These are phyloP conservation scores for Ceratocystis smalleyi DNA, from an alignment of 2,329 filamentous ascomycete genomes.

Conservation along the genomic window DNA sequence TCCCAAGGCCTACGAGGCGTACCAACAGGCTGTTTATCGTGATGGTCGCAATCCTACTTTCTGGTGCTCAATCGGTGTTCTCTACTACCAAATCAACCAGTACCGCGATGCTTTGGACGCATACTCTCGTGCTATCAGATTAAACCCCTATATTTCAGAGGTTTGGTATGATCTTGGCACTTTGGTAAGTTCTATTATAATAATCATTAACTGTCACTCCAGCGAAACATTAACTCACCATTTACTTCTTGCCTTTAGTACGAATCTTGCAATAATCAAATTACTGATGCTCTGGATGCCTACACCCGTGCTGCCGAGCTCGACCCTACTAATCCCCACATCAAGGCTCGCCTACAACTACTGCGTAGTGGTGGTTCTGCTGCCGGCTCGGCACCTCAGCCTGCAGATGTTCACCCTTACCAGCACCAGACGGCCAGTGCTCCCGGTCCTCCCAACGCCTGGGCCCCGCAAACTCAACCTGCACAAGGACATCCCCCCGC, in stretches of 20 bases:
- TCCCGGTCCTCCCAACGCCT: constrained; percentile 72
- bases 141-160: constrained; percentile 97
- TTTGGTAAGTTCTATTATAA: constrained; percentile 46
- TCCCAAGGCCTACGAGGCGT: constrained; percentile 94
- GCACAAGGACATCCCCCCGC: constrained; percentile 32
- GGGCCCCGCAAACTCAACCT: constrained; percentile 58
- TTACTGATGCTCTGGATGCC: constrained; percentile 85
- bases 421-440: constrained; percentile 76
- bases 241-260: constrained; percentile 40
- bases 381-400: constrained; percentile 57
- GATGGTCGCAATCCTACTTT: constrained; percentile 96
- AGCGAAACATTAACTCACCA: constrained; percentile 22
- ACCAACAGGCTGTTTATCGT: constrained; percentile 95
- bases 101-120: constrained; percentile 95
- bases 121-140: constrained; percentile 85
- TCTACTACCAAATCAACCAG: constrained; percentile 99
- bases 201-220: neutral
- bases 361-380: constrained; percentile 68
- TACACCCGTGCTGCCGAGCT: constrained; percentile 90
- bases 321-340: constrained; percentile 83
- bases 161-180: constrained; percentile 98
- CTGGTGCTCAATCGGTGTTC: constrained; percentile 97
- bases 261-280: constrained; percentile 98
- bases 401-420: constrained; percentile 90
- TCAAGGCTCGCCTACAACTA: constrained; percentile 84